A percentile compares a stretch with the other conserved stretches of the same genome.
Evolutionary conservation across 129 eudicot species (phyloP).

Genomic region (Centrapalus pauciflorus): DNA sequence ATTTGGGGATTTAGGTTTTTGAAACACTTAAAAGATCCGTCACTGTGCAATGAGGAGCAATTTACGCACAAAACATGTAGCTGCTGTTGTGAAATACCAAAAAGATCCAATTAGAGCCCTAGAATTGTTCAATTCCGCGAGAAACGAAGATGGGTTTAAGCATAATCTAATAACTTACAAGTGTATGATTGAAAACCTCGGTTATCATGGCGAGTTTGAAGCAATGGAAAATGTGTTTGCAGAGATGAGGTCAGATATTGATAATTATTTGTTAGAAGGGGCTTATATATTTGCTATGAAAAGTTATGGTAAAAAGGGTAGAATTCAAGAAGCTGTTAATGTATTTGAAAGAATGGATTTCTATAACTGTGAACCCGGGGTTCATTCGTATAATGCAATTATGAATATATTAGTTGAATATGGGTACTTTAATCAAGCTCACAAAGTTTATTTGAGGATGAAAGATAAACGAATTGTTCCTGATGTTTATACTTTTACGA

Average conservation of each 20-base stretch:
- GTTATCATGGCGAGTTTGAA: constrained; percentile 64
- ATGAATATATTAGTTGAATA: constrained; percentile 83
- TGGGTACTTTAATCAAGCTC: constrained; percentile 74
- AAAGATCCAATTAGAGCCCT: constrained; percentile 85
- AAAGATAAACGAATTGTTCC: constrained; percentile 63
- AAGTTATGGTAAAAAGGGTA: constrained; percentile 75
- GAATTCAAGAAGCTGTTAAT: constrained; percentile 77
- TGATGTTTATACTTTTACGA: constrained; percentile 77
- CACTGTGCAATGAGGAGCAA: constrained; percentile 59
- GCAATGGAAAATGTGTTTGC: constrained; percentile 68
- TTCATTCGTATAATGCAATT: constrained; percentile 62
- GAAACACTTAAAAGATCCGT: no score
- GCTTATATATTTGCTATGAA: constrained; percentile 64
- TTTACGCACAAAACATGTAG: constrained; percentile 86
- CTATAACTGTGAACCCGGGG: constrained; percentile 66
- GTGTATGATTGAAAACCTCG: constrained; percentile 76
- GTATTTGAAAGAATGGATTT: constrained; percentile 95
- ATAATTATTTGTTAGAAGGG: constrained; percentile 57
- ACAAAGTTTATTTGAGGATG: constrained; percentile 88
- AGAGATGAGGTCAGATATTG: constrained; percentile 63
- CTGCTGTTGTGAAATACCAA: constrained; percentile 68
- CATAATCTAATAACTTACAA: constrained; percentile 71
- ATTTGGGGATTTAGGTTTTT: no score
- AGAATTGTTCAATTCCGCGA: constrained; percentile 69
- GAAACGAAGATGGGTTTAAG: constrained; percentile 65